phyloP scores from a whole-genome alignment of 805 yeast genomes.

The Candida schatavii region DNA sequence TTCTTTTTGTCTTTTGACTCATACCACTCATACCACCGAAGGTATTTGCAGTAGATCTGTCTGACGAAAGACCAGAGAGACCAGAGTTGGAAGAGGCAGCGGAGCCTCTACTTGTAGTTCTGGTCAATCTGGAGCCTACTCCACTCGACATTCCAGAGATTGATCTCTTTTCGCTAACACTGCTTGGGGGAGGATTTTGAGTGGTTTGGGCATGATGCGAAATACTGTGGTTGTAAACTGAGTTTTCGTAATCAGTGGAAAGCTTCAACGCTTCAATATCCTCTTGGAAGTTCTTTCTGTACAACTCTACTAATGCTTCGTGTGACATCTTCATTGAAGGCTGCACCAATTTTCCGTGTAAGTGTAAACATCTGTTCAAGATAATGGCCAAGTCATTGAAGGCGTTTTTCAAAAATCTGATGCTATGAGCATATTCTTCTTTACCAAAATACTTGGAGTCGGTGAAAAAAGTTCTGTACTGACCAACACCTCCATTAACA shows the following conservation, averaged over 20 bases:
- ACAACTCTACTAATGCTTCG: constrained; percentile 60
- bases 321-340: constrained; percentile 59
- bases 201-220: constrained; percentile 14
- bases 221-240: constrained; percentile 22
- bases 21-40: constrained; percentile 2
- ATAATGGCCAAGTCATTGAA: constrained; percentile 69
- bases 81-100: constrained; percentile 26
- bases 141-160: constrained; percentile 10
- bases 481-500: constrained; percentile 88
- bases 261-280: constrained; percentile 53
- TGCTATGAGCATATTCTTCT: constrained; percentile 26
- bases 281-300: constrained; percentile 60
- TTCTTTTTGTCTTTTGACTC: constrained; percentile 22
- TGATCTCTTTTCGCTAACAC: constrained; percentile 18
- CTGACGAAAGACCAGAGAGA: constrained; percentile 25
- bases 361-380: constrained; percentile 59
- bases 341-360: constrained; percentile 68
- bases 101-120: constrained; percentile 20
- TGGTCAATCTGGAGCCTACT: constrained; percentile 20
- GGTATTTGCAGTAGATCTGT: constrained; percentile 12
- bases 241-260: constrained; percentile 30
- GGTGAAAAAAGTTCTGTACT: constrained; percentile 66
- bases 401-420: constrained; percentile 43
- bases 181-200: constrained; percentile 4
- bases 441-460: constrained; percentile 34